These are phyloP conservation scores for Elaphomyces granulatus DNA, from an alignment of 495 filamentous ascomycete species.

Conservation along the genomic window DNA sequence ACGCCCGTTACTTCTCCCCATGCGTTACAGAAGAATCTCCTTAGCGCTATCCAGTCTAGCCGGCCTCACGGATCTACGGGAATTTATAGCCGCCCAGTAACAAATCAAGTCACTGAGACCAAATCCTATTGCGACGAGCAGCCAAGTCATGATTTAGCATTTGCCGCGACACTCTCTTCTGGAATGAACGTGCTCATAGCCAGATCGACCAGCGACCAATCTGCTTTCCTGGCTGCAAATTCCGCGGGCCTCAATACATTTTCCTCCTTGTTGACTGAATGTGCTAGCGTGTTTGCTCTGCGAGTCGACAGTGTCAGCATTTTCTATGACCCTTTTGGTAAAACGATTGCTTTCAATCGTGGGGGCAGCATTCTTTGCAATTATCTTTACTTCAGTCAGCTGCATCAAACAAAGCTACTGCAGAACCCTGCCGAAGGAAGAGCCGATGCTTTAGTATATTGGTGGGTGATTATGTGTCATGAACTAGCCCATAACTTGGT, in stretches of 20 bases:
- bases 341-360: slow-evolving; percentile 85
- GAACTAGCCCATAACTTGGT: slow-evolving; percentile 93
- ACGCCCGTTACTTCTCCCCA: slow-evolving; percentile 33
- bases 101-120: slow-evolving; percentile 65
- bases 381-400: slow-evolving; percentile 65
- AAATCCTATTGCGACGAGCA: slow-evolving; percentile 78
- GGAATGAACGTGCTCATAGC: slow-evolving; percentile 61
- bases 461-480: slow-evolving; percentile 85
- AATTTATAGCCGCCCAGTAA: slow-evolving; percentile 55
- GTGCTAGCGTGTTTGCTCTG: slow-evolving; percentile 56
- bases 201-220: slow-evolving; percentile 34
- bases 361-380: slow-evolving; percentile 88
- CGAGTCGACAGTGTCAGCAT: slow-evolving; percentile 52
- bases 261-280: slow-evolving; percentile 51
- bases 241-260: slow-evolving; percentile 52
- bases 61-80: slow-evolving; percentile 59
- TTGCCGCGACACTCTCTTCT: slow-evolving; percentile 52
- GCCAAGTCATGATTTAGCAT: slow-evolving; percentile 64
- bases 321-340: slow-evolving; percentile 66
- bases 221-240: slow-evolving; percentile 48
- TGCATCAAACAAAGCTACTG: slow-evolving; percentile 45
- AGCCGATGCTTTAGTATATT: slow-evolving; percentile 63
- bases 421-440: slow-evolving; percentile 26
- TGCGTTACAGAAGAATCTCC: slow-evolving; percentile 42
- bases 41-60: slow-evolving; percentile 69